phyloP scores from a whole-genome alignment of 257 asterid genomes.

The Verbascum thapsus region DNA sequence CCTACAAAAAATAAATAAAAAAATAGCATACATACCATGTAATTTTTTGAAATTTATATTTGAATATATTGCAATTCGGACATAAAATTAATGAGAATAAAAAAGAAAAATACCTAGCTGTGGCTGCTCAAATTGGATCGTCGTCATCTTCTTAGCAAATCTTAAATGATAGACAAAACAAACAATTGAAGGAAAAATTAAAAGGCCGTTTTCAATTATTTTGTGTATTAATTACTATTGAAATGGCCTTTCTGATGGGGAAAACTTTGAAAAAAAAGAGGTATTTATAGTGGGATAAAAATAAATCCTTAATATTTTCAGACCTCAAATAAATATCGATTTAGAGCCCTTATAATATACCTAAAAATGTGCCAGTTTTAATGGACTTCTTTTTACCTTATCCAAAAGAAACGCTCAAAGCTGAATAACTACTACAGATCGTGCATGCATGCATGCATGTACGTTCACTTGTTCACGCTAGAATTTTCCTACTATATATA shows the following conservation, averaged over 20 bases:
- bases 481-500: no score
- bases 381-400: slow-evolving; percentile 2
- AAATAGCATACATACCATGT: neutral
- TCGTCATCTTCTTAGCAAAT: slow-evolving; percentile 42
- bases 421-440: no score
- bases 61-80: neutral
- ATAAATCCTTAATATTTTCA: slow-evolving; percentile 41
- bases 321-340: slow-evolving; percentile 42
- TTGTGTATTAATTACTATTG: neutral
- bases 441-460: no score
- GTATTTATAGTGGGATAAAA: slow-evolving; percentile 42
- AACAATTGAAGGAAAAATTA: neutral
- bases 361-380: slow-evolving; percentile 23
- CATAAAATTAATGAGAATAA: neutral
- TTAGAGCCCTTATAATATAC: slow-evolving; percentile 41
- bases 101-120: slow-evolving; percentile 33
- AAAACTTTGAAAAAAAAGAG: neutral
- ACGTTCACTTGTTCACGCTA: no score
- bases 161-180: neutral
- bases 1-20: slow-evolving; percentile 24
- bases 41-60: neutral
- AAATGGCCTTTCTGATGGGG: neutral
- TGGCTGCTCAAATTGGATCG: slow-evolving; percentile 51
- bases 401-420: neutral
- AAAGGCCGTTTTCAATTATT: neutral